phyloP scores from a whole-genome alignment of 257 asterid species.

The Ocimum tenuiflorum region DNA sequence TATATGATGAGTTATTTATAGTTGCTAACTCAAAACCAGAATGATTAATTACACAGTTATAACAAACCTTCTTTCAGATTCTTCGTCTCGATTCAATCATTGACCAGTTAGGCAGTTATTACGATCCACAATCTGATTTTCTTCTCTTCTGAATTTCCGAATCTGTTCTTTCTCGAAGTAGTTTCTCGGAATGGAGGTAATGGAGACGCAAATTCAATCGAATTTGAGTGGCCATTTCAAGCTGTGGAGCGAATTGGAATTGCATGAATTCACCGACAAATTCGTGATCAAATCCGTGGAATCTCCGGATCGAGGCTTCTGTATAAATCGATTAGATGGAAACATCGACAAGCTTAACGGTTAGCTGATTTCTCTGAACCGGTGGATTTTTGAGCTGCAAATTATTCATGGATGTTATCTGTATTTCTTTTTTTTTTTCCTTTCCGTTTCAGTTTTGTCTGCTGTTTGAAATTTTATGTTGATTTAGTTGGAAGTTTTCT shows the following conservation, averaged over 20 bases:
- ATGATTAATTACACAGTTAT: constrained; percentile 13
- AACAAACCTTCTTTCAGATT: constrained; percentile 8
- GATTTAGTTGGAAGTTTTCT: background rate
- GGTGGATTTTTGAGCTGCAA: constrained; percentile 1
- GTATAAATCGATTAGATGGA: constrained; percentile 60
- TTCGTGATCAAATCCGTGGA: constrained; percentile 56
- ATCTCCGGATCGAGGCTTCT: constrained; percentile 74
- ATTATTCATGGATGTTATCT: background rate
- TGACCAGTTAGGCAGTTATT: background rate
- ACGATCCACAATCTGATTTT: background rate
- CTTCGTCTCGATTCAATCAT: background rate
- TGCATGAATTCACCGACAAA: constrained; percentile 55
- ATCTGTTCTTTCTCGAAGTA: background rate
- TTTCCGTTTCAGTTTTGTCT: too few relatives aligned
- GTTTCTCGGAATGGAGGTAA: constrained; percentile 15
- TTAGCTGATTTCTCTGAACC: background rate
- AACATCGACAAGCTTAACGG: constrained; percentile 51
- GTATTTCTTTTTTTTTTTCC: too few relatives aligned
- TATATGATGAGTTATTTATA: too few relatives aligned
- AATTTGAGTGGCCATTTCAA: constrained; percentile 36
- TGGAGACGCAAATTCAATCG: constrained; percentile 55
- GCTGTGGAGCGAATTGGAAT: constrained; percentile 68
- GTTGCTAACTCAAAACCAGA: background rate
- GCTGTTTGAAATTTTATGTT: background rate
- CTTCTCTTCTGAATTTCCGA: background rate